phyloP scores from a whole-genome alignment of 495 filamentous ascomycete species.

The Echria macrotheca region DNA sequence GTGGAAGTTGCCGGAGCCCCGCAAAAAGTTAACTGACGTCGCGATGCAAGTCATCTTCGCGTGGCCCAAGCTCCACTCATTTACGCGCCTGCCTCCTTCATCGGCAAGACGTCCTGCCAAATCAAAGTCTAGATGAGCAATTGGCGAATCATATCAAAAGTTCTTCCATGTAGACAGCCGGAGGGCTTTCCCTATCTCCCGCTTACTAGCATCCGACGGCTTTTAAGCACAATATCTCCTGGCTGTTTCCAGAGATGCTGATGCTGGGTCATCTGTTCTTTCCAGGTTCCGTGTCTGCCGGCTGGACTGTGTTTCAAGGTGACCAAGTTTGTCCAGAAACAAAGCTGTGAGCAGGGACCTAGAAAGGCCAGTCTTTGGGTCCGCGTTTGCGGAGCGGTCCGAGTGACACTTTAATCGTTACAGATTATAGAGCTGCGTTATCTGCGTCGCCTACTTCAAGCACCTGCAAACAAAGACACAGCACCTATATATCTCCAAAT shows the following conservation, averaged over 20 bases:
- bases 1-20: slow-evolving; percentile 2
- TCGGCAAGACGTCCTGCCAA: too few relatives aligned
- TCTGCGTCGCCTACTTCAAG: background rate
- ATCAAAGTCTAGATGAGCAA: background rate
- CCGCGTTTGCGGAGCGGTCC: background rate
- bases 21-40: slow-evolving; percentile 1
- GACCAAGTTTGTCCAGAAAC: too few relatives aligned
- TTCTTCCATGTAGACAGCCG: too few relatives aligned
- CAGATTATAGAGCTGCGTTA: background rate
- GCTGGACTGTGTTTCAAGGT: background rate
- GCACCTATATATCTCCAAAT: background rate
- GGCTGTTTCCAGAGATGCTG: too few relatives aligned
- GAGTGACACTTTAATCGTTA: slow-evolving; percentile 12
- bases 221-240: background rate
- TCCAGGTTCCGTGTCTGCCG: background rate
- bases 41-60: background rate
- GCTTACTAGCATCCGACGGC: too few relatives aligned
- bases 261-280: background rate
- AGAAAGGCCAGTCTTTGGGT: too few relatives aligned
- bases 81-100: too few relatives aligned
- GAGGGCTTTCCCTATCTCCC: too few relatives aligned
- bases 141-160: slow-evolving; percentile 6
- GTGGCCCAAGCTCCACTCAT: slow-evolving; percentile 13
- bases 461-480: background rate
- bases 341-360: too few relatives aligned